phyloP scores from a whole-genome alignment of 345 rosid species.

The Noccaea caerulescens region DNA sequence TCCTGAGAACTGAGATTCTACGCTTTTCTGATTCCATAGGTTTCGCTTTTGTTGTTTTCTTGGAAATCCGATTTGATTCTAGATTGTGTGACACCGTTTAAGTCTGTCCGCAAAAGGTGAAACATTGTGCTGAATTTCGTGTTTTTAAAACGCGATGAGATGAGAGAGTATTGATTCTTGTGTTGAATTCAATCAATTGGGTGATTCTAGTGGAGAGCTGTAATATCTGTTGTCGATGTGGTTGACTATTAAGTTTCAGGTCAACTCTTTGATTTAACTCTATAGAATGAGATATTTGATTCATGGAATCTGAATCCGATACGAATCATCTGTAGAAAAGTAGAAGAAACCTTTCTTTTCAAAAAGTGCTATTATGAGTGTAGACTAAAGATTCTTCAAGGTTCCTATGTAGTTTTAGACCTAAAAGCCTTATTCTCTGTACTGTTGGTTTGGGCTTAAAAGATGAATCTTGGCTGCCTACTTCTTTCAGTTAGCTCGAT shows the following conservation, averaged over 20 bases:
- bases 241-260: conserved; percentile 41
- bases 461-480: conserved; percentile 37
- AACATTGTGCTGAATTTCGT: conserved; percentile 28
- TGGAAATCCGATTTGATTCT: conserved; percentile 20
- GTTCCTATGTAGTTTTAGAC: conserved; percentile 17
- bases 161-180: conserved; percentile 11
- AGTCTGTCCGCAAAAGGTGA: conserved; percentile 14
- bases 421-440: conserved; percentile 26
- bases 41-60: not conserved
- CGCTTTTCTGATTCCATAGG: not conserved
- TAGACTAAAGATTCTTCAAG: not conserved
- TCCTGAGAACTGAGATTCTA: not conserved
- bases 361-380: conserved; percentile 9
- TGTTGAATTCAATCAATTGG: not conserved
- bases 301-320: conserved; percentile 31
- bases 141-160: not conserved
- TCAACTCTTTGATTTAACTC: conserved; percentile 33
- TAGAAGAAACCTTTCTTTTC: conserved; percentile 24
- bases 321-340: conserved; percentile 10
- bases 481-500: conserved; percentile 58
- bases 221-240: conserved; percentile 1
- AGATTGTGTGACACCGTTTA: conserved; percentile 7
- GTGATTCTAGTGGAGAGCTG: not conserved
- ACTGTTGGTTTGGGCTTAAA: conserved; percentile 28
- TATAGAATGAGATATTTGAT: conserved; percentile 25